phyloP scores from a whole-genome alignment of 2,329 filamentous ascomycete species.

The Leptographium galeiforme region DNA sequence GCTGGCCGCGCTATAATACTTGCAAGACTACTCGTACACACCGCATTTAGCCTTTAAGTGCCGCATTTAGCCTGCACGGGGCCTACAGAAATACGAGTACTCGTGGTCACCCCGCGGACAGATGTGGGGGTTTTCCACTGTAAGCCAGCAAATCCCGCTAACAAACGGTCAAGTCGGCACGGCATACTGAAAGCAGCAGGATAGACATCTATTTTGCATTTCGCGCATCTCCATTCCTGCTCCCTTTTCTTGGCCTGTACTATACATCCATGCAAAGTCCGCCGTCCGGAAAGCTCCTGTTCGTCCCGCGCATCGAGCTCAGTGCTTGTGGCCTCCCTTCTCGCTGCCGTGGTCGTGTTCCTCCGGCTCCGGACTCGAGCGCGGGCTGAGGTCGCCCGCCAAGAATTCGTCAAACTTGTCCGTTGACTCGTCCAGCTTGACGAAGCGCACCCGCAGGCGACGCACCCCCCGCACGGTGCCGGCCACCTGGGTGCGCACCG shows the following conservation, averaged over 20 bases:
- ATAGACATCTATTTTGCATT: too few species aligned
- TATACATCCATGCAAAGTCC: background rate
- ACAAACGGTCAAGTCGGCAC: background rate
- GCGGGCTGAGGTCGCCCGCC: slow-evolving; percentile 43
- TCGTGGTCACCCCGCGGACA: too few species aligned
- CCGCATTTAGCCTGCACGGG: too few species aligned
- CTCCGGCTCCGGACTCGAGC: slow-evolving; percentile 47
- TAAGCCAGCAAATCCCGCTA: too few species aligned
- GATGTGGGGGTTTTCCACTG: too few species aligned
- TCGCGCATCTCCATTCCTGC: too few species aligned
- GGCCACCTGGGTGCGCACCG: slow-evolving; percentile 59
- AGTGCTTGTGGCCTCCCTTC: background rate
- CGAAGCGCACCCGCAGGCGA: slow-evolving; percentile 71
- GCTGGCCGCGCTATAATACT: too few species aligned
- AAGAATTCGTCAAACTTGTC: slow-evolving; percentile 67
- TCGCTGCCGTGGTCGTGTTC: slow-evolving; percentile 21
- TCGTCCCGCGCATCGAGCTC: background rate
- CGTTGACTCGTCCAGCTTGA: slow-evolving; percentile 48
- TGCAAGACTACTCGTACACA: too few species aligned
- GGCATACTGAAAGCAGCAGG: background rate
- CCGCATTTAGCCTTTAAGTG: too few species aligned
- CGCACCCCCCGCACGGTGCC: slow-evolving; percentile 71
- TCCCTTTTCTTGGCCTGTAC: background rate
- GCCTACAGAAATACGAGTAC: too few species aligned
- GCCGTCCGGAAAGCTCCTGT: background rate